Evolutionary conservation across 2,329 filamentous ascomycete species (phyloP).

Genomic region (Ophiocordyceps camponoti-floridani): DNA sequence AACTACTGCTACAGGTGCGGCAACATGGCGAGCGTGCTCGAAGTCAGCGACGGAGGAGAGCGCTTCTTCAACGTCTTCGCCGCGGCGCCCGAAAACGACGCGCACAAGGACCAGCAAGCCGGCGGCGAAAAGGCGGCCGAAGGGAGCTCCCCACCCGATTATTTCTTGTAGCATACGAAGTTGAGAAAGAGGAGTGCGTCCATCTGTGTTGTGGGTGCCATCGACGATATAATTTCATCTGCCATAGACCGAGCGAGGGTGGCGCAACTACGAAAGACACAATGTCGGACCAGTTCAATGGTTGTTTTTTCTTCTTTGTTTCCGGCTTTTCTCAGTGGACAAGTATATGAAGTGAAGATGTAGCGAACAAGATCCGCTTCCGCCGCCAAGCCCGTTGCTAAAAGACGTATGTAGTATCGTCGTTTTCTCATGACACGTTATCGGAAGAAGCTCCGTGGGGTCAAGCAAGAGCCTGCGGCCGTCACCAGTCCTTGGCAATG

Average conservation of each 20-base stretch:
- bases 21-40: conserved; percentile 91
- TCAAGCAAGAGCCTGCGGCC: neutral
- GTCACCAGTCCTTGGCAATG: conserved; percentile 88
- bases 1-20: conserved; percentile 94
- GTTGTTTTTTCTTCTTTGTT: neutral
- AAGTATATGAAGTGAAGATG: neutral
- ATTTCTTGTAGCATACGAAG: conserved; percentile 38
- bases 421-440: conserved; percentile 6
- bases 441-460: neutral
- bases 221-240: neutral
- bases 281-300: neutral
- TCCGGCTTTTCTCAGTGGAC: neutral
- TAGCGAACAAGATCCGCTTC: neutral
- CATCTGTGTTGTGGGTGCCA: no score
- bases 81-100: conserved; percentile 87
- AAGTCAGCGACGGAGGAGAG: conserved; percentile 85
- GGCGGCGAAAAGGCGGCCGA: conserved; percentile 54
- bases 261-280: neutral
- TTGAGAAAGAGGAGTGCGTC: neutral
- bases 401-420: conserved; percentile 2
- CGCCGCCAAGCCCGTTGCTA: neutral
- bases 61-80: conserved; percentile 97
- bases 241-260: neutral
- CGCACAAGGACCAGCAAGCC: conserved; percentile 70
- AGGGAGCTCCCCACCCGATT: conserved; percentile 46